Base-by-base conservation (phyloP, 768 basidiomycete species). In the Nidula microcarpa region DNA sequence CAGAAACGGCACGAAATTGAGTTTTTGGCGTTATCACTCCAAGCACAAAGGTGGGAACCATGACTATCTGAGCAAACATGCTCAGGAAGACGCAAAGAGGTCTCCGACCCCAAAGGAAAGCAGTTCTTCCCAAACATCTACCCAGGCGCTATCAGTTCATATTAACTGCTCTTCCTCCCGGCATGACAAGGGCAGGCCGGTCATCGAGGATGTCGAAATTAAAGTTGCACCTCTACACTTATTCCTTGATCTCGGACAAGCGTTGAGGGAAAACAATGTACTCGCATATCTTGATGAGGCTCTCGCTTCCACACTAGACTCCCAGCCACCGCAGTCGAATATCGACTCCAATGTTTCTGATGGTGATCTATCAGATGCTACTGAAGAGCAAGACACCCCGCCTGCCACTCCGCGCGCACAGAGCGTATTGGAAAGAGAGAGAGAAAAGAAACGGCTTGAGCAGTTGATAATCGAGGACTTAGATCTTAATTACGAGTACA, bases 231-330 rank as follows among this genome's bases (percentile, higher is more conserved):
- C 93, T 8, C 59, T 95, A 8, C 92, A 94, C 61, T 41, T 89
- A n/a, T 91, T 92, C 61, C 49, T 90, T 30, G 91, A 95, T 64
- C 69, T 91, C 45, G 77, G 68, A 34, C 64, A 72, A 51, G 57
- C 75, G 16, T 57, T 81, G 48, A 62, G 72, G 54, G 58, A 69
- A 59, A 61, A 66, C 49, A 72, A 65, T 54, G 68, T 75, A 44
- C 61, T 81, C 34, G 61, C 67, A 0, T 88, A 87, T 56, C 37
- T 87, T 43, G 72, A 81, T 7, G 76, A 79, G 37, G 37, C 37
- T 39, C 8, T n/a, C n/a, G 37, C 8, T 9, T 9, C n/a, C 37
- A n/a, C n/a, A n/a, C n/a, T n/a, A n/a, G n/a, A n/a, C n/a, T n/a
- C n/a, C n/a, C n/a, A n/a, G n/a, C 37, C 37, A n/a, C 9, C n/a